Evolutionary conservation across 768 basidiomycete genomes (phyloP), one percentile per base, ranked within the genome.

Genomic region (Mycena albidolilacea): DNA sequence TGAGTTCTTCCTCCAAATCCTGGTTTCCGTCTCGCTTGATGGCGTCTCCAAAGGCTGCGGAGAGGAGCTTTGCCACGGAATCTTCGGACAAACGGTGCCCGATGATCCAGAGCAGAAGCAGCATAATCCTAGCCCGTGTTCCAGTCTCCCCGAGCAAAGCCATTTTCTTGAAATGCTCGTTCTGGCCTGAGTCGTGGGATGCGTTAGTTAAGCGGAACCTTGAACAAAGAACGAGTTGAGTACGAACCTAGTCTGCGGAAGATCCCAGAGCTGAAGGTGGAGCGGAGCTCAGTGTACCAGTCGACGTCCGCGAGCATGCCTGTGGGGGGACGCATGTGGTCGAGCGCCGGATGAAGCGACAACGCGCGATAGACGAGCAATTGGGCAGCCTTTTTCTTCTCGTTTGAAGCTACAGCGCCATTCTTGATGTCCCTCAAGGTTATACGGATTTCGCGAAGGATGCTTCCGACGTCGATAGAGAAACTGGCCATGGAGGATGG

Each of bases 91-190:
- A 46, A 0, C 77, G 74, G 62, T 78, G 77, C n/a, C 77, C 77
- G 30, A 78, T 74, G 44, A 78, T 73, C 77, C 77, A 78, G 5
- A 77, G 71, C 19, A 78, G 55, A 37, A 78, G 77, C 69, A 77
- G 60, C 74, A 78, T 78, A 21, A 78, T 78, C 46, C 77, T 61
- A 15, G 77, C 74, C 57, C 77, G 64, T 9, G 69, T 73, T 15
- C 77, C 76, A 11, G 55, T 70, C 11, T 73, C 74, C 14, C 77
- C 77, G 2, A 78, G 70, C 2, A 70, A 46, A 15, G 77, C 60
- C 41, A 68, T 71, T 37, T 67, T 61, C 50, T 74, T 70, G 60
- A 78, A 78, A 62, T 77, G 76, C 50, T 77, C 69, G 61, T 78
- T 78, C 66, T 77, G 59, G 14, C 64, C 64, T 44, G 30, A 52